These are phyloP conservation scores for Serendipita vermifera DNA, from an alignment of 768 basidiomycete genomes.

Conservation along the genomic window DNA sequence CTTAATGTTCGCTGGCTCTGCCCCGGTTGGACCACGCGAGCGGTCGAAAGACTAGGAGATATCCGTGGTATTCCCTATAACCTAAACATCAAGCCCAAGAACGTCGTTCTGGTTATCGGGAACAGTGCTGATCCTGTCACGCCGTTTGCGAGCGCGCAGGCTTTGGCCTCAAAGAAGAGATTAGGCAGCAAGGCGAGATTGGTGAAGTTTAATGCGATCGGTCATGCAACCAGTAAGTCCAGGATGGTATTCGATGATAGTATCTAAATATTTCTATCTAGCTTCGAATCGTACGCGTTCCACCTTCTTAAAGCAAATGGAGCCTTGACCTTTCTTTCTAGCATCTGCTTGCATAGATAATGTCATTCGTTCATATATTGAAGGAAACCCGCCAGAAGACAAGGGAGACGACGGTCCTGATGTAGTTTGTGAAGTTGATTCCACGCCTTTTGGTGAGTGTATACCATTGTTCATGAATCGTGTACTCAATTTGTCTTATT, in stretches of 20 bases:
- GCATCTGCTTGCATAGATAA: neutral
- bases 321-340: neutral
- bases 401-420: neutral
- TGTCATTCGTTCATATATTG: neutral
- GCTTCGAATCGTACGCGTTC: no score
- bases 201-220: neutral
- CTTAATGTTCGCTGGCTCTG: neutral
- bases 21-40: neutral
- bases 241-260: no score
- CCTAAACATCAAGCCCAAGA: conserved; percentile 5
- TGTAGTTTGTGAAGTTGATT: neutral
- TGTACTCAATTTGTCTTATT: no score
- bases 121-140: neutral
- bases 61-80: no score
- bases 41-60: conserved; percentile 5
- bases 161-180: neutral
- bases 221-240: neutral
- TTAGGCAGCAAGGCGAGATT: neutral
- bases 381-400: neutral
- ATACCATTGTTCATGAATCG: no score
- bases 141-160: neutral
- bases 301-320: no score
- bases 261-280: no score
- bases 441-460: neutral
- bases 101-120: conserved; percentile 1